phyloP scores from a whole-genome alignment of 306 rosid genomes.

The Astragalus membranaceus region DNA sequence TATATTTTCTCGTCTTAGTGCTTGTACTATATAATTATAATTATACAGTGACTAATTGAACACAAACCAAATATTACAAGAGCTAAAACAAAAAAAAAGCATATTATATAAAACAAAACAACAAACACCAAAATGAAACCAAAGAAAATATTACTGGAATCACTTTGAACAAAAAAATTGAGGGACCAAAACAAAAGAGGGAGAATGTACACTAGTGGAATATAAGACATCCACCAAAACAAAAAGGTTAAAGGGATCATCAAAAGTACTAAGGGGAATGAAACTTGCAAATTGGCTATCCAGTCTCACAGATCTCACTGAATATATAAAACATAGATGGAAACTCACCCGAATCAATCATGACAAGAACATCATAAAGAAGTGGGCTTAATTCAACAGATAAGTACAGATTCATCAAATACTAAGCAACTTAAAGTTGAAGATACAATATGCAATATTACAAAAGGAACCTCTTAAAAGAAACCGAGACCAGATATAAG shows the following conservation, averaged over 20 bases:
- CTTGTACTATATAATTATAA: too few species aligned
- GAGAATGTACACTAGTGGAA: neutral
- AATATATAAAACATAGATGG: neutral
- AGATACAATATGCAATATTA: neutral
- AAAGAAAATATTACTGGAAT: too few species aligned
- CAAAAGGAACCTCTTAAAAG: constrained; percentile 10
- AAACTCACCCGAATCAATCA: neutral
- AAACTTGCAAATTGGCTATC: neutral
- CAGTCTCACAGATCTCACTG: neutral
- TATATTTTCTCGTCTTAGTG: too few species aligned
- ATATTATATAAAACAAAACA: too few species aligned
- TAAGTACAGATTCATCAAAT: neutral
- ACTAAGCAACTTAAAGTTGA: neutral
- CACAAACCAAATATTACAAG: too few species aligned
- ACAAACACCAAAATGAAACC: too few species aligned
- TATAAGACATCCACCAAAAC: neutral
- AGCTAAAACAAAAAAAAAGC: too few species aligned
- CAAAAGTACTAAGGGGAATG: neutral
- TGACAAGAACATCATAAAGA: neutral
- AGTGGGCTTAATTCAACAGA: neutral
- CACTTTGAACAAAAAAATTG: neutral
- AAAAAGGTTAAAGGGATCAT: neutral
- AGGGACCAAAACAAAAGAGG: neutral
- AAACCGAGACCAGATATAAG: constrained; percentile 9
- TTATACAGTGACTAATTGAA: too few species aligned